Evolutionary conservation across 257 asterid genomes (phyloP), one percentile per base, ranked within the genome.

Genomic region (Solanum chilense): DNA sequence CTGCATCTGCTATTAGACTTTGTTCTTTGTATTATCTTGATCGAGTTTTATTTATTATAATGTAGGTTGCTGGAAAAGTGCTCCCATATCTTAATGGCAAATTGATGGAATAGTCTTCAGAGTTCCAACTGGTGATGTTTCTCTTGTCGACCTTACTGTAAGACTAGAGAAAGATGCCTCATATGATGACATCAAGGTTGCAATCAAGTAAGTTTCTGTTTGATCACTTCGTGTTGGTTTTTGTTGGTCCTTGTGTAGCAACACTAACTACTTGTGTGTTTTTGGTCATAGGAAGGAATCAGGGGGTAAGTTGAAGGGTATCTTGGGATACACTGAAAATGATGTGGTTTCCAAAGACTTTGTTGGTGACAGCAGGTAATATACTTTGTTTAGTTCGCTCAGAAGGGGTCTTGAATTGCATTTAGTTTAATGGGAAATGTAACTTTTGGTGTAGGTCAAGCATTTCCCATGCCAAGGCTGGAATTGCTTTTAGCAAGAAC

Each of bases 381-480:
- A n/a, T 83, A 29, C 25, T 35, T 29, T 52, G 60, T 73, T 83
- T 12, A 18, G 8, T 60, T 9, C 14, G 13, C 18, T 9, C 16
- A 20, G 5, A 15, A 25, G 4, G 41, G 62, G 25, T 25, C 10
- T 49, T 37, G 85, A 12, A 49, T 15, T 31, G 9, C 62, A 5
- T 82, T n/a, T 20, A 5, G 12, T 35, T 25, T 84, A 41, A 84
- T 29, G 37, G 41, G 78, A 76, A 69, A 14, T 69, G 5, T 68
- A 27, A n/a, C 44, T 33, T n/a, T 70, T 82, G 68, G 77, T 86
- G 88, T 91, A 94, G 98, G 74, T 95, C 98, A 21, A 94, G 95
- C 92, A 93, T 95, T 45, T 95, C 93, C 20, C 95, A 95, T 82
- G 97, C 98, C 86, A 93, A 93, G 93, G 98, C 96, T 58, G 98